Evolutionary conservation across 192 early-diverging fungal species (phyloP).

Genomic region (Coemansia sp.): DNA sequence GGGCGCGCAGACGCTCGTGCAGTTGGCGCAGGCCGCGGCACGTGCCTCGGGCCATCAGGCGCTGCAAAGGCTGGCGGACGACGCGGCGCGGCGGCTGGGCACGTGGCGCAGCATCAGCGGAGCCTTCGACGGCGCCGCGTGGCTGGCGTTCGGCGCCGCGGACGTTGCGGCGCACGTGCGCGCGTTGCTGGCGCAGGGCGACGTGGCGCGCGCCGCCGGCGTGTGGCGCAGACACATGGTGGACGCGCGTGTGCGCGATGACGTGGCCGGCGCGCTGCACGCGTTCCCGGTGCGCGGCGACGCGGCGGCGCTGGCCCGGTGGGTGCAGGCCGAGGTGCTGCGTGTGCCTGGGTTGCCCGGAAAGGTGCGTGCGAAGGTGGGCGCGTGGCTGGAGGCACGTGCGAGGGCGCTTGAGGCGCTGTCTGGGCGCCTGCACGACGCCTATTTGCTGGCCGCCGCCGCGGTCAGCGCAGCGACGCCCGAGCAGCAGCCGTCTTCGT

Average conservation of each 20-base stretch:
- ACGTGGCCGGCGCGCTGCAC: constrained; percentile 50
- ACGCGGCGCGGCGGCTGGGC: constrained; percentile 36
- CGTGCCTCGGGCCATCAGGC: neutral
- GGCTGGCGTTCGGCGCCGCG: constrained; percentile 52
- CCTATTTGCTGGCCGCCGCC: constrained; percentile 49
- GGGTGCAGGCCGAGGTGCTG: constrained; percentile 57
- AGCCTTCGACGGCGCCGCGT: constrained; percentile 33
- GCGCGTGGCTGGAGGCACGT: constrained; percentile 55
- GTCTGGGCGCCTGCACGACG: constrained; percentile 39
- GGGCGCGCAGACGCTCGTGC: constrained; percentile 23
- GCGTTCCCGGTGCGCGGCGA: constrained; percentile 43
- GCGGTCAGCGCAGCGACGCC: too few relatives aligned
- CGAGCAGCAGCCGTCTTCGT: too few relatives aligned
- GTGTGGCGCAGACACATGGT: constrained; percentile 58
- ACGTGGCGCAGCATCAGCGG: constrained; percentile 32
- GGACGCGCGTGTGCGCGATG: constrained; percentile 33
- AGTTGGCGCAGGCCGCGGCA: constrained; percentile 9
- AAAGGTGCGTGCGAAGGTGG: constrained; percentile 36
- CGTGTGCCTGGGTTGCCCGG: constrained; percentile 25
- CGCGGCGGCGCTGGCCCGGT: constrained; percentile 23
- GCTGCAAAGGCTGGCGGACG: constrained; percentile 9
- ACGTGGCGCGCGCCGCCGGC: constrained; percentile 35
- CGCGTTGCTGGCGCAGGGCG: constrained; percentile 42
- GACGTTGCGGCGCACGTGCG: constrained; percentile 46
- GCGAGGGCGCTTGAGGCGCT: constrained; percentile 52